Base-by-base conservation (phyloP, 768 basidiomycete species). In the Auricularia sp. region DNA sequence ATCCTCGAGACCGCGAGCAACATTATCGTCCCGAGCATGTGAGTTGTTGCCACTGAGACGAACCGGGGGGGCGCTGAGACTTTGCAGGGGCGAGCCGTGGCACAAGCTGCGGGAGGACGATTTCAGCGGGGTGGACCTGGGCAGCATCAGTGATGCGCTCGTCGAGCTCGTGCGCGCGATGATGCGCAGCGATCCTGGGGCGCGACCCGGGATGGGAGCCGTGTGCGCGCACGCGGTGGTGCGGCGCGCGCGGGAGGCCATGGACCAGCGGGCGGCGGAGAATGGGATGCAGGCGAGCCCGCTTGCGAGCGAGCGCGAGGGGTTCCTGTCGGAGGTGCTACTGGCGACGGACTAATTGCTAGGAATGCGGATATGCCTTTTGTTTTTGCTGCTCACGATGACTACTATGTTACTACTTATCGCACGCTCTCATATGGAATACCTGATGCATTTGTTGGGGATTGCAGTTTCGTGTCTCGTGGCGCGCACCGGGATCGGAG, bases 21-120 rank as follows among this genome's bases (percentile, higher is more conserved):
- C 73, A 94, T 98, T 71, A 85, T 97, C 62, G 92, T 99, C 58
- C 97, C 97, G 76, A 94, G 94, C 78, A 94, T 90, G 93, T 92
- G 72, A 81, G 94, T 29, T 85, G 64, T 68, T 47, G n/a, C 37
- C 37, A 21, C 29, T 54, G 11, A 34, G 36, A 34, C 6, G 24
- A 21, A 13, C 13, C n/a, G 21, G 24, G 36, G n/a, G 29, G 29
- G 29, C 24, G 64, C 35, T 62, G 63, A 68, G 65, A 42, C 65
- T 67, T 71, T 72, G 56, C 73, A 94, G 94, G 81, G 96, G 96
- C 33, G 87, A 90, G 62, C 84, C 89, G 1, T 99, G 97, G 97
- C 95, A 97, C 71, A 86, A 89, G 68, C 81, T 98, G 42, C 87
- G 97, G 64, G 84, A 85, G 65, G 90, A 96, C 73, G 92, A 99